These are phyloP conservation scores for Flaveria trinervia DNA, from an alignment of 129 eudicot species.

Conservation along the genomic window DNA sequence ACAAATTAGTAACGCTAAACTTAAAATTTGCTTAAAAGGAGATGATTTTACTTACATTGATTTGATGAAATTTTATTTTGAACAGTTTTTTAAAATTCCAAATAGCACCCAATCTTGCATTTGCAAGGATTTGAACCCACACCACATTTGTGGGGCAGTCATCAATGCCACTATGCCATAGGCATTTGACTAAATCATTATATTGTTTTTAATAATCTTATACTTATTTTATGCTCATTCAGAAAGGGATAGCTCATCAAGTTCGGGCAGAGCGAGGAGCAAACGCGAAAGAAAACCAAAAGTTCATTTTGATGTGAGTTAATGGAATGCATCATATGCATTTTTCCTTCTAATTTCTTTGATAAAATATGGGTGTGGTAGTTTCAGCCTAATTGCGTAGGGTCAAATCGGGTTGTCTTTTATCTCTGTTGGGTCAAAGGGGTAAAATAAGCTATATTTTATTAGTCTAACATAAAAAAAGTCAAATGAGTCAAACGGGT, in stretches of 20 bases:
- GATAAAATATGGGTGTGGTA: not conserved
- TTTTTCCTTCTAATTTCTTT: slow-evolving; percentile 1
- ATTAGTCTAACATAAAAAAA: not conserved
- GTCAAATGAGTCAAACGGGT: slow-evolving; percentile 14
- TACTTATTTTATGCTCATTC: slow-evolving; percentile 16
- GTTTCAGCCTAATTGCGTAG: not conserved
- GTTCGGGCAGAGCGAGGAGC: slow-evolving; percentile 51
- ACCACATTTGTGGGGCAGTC: too few relatives aligned
- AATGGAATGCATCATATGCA: slow-evolving; percentile 10
- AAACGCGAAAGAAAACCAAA: slow-evolving; percentile 49
- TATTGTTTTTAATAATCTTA: slow-evolving; percentile 13
- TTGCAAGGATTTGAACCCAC: too few relatives aligned
- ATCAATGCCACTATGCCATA: too few relatives aligned
- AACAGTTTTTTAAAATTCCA: too few relatives aligned
- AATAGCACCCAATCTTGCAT: too few relatives aligned
- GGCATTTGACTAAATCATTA: not conserved
- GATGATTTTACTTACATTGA: not conserved
- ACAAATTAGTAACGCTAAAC: slow-evolving; percentile 3
- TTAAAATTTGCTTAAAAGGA: not conserved
- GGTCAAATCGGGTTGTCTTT: not conserved
- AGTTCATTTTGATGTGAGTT: slow-evolving; percentile 64
- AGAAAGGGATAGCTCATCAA: slow-evolving; percentile 43
- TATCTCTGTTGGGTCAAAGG: not conserved
- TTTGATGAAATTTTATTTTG: not conserved
- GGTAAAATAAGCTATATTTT: not conserved